These are phyloP conservation scores for Cylindrotheca fusiformis DNA, from an alignment of 108 stramenopile species.

Conservation along the genomic window DNA sequence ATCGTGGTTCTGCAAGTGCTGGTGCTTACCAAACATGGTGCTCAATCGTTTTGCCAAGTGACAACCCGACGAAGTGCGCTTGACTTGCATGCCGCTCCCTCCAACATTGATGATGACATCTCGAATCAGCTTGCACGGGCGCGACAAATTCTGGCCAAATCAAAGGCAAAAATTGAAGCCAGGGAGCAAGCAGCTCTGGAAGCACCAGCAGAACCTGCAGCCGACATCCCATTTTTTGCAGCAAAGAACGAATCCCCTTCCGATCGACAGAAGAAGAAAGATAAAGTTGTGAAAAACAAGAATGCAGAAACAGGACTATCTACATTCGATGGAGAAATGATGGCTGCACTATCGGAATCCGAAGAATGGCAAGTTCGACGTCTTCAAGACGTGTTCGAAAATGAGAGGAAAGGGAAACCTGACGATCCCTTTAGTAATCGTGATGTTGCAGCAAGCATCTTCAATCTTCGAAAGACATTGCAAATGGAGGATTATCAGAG, in stretches of 20 bases:
- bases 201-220: background rate
- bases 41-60: no score
- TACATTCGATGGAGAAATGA: constrained; percentile 71
- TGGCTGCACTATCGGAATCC: constrained; percentile 65
- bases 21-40: no score
- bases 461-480: constrained; percentile 49
- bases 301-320: constrained; percentile 45
- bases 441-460: constrained; percentile 70
- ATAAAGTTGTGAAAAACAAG: constrained; percentile 34
- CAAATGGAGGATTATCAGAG: constrained; percentile 63
- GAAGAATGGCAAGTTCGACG: constrained; percentile 74
- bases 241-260: background rate
- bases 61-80: no score
- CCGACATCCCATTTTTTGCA: constrained; percentile 35
- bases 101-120: constrained; percentile 35
- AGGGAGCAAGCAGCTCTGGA: constrained; percentile 2
- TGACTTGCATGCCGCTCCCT: no score
- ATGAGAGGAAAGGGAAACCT: constrained; percentile 13
- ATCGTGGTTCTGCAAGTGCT: no score
- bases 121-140: constrained; percentile 32
- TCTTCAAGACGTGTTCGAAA: constrained; percentile 48
- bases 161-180: constrained; percentile 39
- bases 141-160: constrained; percentile 28
- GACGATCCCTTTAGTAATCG: constrained; percentile 42
- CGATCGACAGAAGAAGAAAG: constrained; percentile 15